phyloP scores from a whole-genome alignment of 176 grass and related monocot species.

The Raddia distichophylla region DNA sequence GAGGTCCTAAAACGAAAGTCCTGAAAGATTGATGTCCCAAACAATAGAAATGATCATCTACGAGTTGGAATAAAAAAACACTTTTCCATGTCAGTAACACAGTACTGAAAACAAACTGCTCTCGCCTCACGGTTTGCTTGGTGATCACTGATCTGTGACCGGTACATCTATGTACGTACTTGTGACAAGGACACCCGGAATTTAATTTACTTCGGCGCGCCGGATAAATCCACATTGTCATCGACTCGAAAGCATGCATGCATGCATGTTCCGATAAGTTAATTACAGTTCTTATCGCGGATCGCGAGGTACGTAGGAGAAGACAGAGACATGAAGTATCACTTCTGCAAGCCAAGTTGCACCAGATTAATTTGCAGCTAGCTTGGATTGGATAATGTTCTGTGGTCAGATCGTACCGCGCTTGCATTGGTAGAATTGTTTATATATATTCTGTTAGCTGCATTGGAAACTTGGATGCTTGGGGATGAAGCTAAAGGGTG shows the following conservation, averaged over 20 bases:
- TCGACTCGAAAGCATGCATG: background rate
- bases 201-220: too few relatives aligned
- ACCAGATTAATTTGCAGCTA: background rate
- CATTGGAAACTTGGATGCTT: slow-evolving; percentile 27
- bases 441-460: too few relatives aligned
- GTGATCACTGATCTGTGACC: background rate
- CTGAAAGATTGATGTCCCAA: background rate
- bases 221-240: background rate
- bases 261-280: too few relatives aligned
- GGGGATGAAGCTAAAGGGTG: background rate
- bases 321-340: background rate
- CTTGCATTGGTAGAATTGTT: too few relatives aligned
- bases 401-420: background rate
- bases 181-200: background rate
- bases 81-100: background rate
- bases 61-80: background rate
- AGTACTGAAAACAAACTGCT: background rate
- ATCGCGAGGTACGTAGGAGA: too few relatives aligned
- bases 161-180: too few relatives aligned
- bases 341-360: background rate
- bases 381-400: background rate
- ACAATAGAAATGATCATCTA: too few relatives aligned
- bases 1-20: background rate
- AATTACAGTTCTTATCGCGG: background rate
- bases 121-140: background rate